Base-by-base conservation (phyloP, 148 eudicot genomes). In the Diospyros kaki region DNA sequence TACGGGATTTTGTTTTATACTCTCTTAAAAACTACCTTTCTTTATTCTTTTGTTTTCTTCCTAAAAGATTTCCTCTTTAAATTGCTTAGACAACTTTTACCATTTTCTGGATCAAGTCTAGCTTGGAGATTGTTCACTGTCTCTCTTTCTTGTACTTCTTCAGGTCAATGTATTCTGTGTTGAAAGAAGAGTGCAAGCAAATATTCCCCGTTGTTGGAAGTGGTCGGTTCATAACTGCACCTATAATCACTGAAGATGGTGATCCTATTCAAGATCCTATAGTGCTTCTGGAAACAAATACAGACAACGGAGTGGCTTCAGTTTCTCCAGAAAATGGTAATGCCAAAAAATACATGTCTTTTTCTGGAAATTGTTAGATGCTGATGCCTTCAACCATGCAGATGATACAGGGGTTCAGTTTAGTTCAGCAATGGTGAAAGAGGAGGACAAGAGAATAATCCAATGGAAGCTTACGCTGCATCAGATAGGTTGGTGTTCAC, bases 401-500 rank as follows among this genome's bases (percentile, higher is more conserved):
- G 51, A 40, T 28, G 28, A 28, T 39, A 11, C 76, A 74, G 76
- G 61, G 48, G 41, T 60, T 51, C 1, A 59, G 60, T 11, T 8
- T 41, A 40, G 50, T 64, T 51, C 69, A 40, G 51, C 12, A 64
- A 41, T 64, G 38, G 60, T 55, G n/a, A 64, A 74, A 64, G 76
- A 64, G 69, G 14, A 7, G 69, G 85, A 86, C 75, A 83, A 88
- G 86, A 88, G 84, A 81, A 82, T 86, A 75, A 93, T 93, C 69
- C 85, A 88, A 67, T 93, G 98, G 98, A 93, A 93, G 84, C 98
- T 89, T 69, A 83, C 89, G 66, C 75, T 93, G 56, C 98, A 91
- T 85, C 98, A 93, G 79, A 93, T 93, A 86, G 98, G 98, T 90
- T 71, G 77, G 91, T 89, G 42, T 51, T 5, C 9, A 44, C n/a